Conservation (phyloP, 2,329 filamentous ascomycete species). For the Aspergillus ustus region DNA sequence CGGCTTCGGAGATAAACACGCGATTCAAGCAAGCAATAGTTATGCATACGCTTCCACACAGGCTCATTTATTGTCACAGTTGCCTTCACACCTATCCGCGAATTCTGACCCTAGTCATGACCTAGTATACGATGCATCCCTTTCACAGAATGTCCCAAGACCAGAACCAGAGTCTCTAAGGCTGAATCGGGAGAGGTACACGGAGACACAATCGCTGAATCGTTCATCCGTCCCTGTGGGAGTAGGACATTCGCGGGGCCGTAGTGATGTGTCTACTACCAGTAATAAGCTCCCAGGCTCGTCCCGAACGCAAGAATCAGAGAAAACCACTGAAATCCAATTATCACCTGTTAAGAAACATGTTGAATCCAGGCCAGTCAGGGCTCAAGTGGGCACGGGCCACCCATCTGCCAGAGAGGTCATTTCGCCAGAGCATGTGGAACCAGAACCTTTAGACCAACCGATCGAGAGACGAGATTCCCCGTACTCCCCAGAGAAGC, state of each 20-base stretch:
- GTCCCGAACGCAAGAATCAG: neutral
- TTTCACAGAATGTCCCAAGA: constrained; percentile 7
- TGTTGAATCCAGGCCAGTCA: neutral
- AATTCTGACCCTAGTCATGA: neutral
- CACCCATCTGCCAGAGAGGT: neutral
- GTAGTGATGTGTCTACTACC: neutral
- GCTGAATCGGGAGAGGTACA: neutral
- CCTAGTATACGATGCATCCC: neutral
- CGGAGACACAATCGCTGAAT: neutral
- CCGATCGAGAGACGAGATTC: neutral
- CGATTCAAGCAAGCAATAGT: constrained; percentile 23
- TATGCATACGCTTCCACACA: constrained; percentile 19
- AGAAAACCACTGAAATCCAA: neutral
- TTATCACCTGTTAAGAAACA: neutral
- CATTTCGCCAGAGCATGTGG: neutral
- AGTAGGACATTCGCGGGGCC: neutral
- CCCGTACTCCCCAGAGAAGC: neutral
- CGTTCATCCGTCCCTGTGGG: no score
- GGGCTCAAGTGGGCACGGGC: neutral
- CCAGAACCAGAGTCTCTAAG: neutral
- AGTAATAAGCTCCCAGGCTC: neutral
- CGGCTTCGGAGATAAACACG: constrained; percentile 14
- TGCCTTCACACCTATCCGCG: constrained; percentile 12
- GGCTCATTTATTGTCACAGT: constrained; percentile 29
- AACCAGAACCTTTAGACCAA: neutral